Percentiles rank a stretch among this genome's conserved stretches.
phyloP scores from a whole-genome alignment of 1,284 basidiomycete genomes.

The Ceraceosorus bombacis region DNA sequence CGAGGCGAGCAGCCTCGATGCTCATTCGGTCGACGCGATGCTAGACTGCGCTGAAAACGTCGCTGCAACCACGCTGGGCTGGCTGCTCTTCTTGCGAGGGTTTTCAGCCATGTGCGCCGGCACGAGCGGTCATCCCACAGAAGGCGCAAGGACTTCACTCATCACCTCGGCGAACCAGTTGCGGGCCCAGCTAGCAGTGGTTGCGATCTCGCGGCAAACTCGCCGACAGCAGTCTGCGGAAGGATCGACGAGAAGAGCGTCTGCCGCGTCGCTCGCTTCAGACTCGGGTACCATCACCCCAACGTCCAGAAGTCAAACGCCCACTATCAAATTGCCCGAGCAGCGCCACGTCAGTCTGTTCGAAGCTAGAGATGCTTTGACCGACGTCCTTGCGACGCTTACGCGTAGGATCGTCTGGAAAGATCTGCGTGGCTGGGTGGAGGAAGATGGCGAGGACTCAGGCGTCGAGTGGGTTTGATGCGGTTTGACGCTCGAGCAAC shows the following conservation, averaged over 20 bases:
- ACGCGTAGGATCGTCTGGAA: not conserved
- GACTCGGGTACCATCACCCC: not conserved
- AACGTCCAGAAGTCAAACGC: not conserved
- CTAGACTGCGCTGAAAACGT: slow-evolving; percentile 17
- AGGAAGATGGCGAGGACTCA: slow-evolving; percentile 8
- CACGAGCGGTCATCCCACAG: not conserved
- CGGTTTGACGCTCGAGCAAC: not conserved
- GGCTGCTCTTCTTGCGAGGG: slow-evolving; percentile 31
- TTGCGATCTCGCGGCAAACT: not conserved
- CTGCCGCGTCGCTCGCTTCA: slow-evolving; percentile 1
- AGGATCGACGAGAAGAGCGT: not conserved
- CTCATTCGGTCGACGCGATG: slow-evolving; percentile 1
- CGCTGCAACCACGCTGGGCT: slow-evolving; percentile 24
- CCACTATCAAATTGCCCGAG: not conserved
- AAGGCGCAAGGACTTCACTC: not conserved
- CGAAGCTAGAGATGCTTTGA: slow-evolving; percentile 13
- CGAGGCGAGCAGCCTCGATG: not conserved
- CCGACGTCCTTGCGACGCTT: slow-evolving; percentile 15
- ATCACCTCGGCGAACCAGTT: not conserved
- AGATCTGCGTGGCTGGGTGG: not conserved
- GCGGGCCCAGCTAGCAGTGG: not conserved
- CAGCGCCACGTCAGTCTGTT: slow-evolving; percentile 5
- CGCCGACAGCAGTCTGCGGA: not conserved
- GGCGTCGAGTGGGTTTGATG: slow-evolving; percentile 9
- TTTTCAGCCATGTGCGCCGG: slow-evolving; percentile 5